phyloP scores from a whole-genome alignment of 768 basidiomycete species.

The Trametes elegans region DNA sequence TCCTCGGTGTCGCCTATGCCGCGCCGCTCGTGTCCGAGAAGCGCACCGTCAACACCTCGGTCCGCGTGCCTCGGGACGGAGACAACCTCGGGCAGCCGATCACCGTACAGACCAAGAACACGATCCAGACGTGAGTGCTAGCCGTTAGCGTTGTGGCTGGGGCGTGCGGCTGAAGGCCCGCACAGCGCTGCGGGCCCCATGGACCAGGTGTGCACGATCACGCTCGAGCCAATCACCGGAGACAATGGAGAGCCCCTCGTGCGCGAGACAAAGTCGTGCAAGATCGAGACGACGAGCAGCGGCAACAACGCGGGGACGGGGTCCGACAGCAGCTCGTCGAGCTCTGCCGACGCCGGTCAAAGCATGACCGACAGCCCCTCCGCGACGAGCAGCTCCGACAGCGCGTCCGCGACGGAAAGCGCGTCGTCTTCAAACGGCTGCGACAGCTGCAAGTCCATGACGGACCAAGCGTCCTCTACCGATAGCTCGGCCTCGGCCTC shows the following conservation, averaged over 20 bases:
- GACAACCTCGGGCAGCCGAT: slow-evolving; percentile 32
- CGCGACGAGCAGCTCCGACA: too few relatives aligned
- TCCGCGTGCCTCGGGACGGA: slow-evolving; percentile 22
- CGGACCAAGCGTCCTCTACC: too few relatives aligned
- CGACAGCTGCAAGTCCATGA: too few relatives aligned
- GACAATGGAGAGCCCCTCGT: slow-evolving; percentile 31
- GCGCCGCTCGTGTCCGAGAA: slow-evolving; percentile 25
- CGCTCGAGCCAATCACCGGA: slow-evolving; percentile 34
- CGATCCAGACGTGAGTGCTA: slow-evolving; percentile 40
- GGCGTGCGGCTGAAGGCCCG: background rate
- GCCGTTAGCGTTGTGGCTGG: background rate
- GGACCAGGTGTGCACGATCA: slow-evolving; percentile 36
- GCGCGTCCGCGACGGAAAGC: slow-evolving; percentile 2
- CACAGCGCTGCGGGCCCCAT: slow-evolving; percentile 29
- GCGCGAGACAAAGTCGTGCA: slow-evolving; percentile 34
- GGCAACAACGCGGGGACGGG: slow-evolving; percentile 11
- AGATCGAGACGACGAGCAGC: slow-evolving; percentile 13
- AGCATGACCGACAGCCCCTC: too few relatives aligned
- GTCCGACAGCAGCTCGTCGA: background rate
- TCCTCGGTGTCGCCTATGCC: slow-evolving; percentile 27
- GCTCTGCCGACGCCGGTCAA: background rate
- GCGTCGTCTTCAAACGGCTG: too few relatives aligned
- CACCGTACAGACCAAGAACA: slow-evolving; percentile 36
- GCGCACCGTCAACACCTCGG: slow-evolving; percentile 1
- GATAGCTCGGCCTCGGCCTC: slow-evolving; percentile 13